Percentiles rank a stretch among this genome's conserved stretches.
Conservation (phyloP, 1,284 basidiomycete genomes). For the Leccinum pachyderme region DNA sequence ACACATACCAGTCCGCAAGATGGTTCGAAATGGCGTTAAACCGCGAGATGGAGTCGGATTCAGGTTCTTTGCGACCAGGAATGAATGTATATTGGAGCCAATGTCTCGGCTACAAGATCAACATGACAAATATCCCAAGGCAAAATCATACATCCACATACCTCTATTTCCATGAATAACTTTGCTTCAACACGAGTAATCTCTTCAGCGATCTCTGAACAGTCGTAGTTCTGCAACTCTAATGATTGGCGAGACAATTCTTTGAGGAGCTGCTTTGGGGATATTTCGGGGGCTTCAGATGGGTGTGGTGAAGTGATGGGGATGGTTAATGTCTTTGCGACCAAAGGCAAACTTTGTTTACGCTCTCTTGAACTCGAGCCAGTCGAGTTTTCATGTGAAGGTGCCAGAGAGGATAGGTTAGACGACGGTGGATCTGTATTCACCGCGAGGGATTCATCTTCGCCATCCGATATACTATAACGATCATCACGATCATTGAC, state of each 20-base stretch:
- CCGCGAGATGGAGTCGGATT: slow-evolving; percentile 60
- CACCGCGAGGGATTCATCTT: slow-evolving; percentile 35
- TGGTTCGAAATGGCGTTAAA: slow-evolving; percentile 75
- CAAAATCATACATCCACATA: slow-evolving; percentile 31
- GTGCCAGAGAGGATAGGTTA: slow-evolving; percentile 16
- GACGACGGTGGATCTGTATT: slow-evolving; percentile 22
- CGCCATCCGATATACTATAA: slow-evolving; percentile 52
- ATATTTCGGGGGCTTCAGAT: slow-evolving; percentile 27
- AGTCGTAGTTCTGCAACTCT: slow-evolving; percentile 53
- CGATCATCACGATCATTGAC: slow-evolving; percentile 61
- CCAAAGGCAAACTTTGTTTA: slow-evolving; percentile 60
- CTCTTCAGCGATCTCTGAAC: slow-evolving; percentile 70
- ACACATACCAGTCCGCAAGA: slow-evolving; percentile 67
- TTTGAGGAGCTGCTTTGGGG: slow-evolving; percentile 57
- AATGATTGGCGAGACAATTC: slow-evolving; percentile 56
- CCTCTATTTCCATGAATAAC: slow-evolving; percentile 69
- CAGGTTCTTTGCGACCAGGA: slow-evolving; percentile 60
- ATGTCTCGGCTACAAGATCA: slow-evolving; percentile 60
- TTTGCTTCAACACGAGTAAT: slow-evolving; percentile 67
- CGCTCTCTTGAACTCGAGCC: slow-evolving; percentile 46
- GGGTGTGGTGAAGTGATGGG: slow-evolving; percentile 15
- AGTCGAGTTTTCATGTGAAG: slow-evolving; percentile 25
- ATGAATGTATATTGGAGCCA: slow-evolving; percentile 76
- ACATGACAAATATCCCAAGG: slow-evolving; percentile 5
- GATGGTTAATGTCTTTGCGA: slow-evolving; percentile 39